Evolutionary conservation across 768 basidiomycete genomes (phyloP).

Genomic region (Flagelloscypha sp.): DNA sequence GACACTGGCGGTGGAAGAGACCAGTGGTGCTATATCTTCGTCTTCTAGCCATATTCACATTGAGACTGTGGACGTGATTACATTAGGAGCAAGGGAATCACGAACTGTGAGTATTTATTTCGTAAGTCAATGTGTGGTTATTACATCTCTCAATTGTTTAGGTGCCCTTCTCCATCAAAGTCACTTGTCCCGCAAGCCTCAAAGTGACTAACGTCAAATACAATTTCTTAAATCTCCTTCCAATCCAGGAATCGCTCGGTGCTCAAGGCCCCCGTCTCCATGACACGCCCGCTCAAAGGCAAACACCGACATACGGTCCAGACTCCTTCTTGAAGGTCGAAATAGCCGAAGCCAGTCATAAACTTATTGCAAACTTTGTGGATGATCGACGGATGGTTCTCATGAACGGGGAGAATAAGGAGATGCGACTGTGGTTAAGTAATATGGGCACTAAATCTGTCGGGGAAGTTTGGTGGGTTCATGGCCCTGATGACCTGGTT

Average conservation of each 20-base stretch:
- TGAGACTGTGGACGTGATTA: conserved; percentile 53
- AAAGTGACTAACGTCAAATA: conserved; percentile 52
- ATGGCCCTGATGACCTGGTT: conserved; percentile 53
- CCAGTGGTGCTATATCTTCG: conserved; percentile 19
- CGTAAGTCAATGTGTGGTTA: background rate
- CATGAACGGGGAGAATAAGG: conserved; percentile 60
- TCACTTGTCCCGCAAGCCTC: conserved; percentile 42
- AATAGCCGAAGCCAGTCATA: conserved; percentile 58
- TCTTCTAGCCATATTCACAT: conserved; percentile 39
- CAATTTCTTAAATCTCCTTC: conserved; percentile 67
- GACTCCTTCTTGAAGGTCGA: conserved; percentile 54
- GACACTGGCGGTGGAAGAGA: conserved; percentile 44
- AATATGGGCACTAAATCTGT: conserved; percentile 60
- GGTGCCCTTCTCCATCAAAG: conserved; percentile 59
- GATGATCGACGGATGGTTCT: conserved; percentile 45
- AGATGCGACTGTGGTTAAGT: conserved; percentile 46
- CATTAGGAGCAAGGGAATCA: conserved; percentile 53
- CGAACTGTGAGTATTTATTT: conserved; percentile 45
- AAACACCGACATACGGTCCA: conserved; percentile 61
- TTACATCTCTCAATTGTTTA: conserved; percentile 14
- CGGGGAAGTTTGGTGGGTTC: conserved; percentile 63
- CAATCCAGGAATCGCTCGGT: conserved; percentile 55
- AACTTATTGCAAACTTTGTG: conserved; percentile 49
- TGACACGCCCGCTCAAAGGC: conserved; percentile 62
- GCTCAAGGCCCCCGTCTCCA: conserved; percentile 71